Conservation (phyloP, 257 asterid species). For the Linderniella brevidens region DNA sequence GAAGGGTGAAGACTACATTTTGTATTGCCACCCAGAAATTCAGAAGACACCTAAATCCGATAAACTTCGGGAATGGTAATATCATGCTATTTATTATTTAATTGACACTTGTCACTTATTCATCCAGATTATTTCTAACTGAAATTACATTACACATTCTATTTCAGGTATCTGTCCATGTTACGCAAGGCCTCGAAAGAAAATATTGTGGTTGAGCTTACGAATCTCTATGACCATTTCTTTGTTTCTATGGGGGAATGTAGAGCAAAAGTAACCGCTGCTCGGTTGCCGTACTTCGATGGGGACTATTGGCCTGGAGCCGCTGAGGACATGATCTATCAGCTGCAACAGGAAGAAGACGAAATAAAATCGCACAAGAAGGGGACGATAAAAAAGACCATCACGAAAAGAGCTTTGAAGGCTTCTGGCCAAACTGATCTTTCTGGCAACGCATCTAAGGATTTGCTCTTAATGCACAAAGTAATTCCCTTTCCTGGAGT, state of each 20-base stretch:
- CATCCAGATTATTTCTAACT: slow-evolving; percentile 28
- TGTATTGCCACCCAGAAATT: slow-evolving; percentile 99
- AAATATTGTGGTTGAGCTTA: slow-evolving; percentile 68
- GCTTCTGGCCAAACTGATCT: slow-evolving; percentile 87
- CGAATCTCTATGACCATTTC: slow-evolving; percentile 85
- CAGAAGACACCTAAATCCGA: slow-evolving; percentile 98
- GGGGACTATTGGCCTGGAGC: slow-evolving; percentile 99
- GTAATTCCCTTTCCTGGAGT: slow-evolving; percentile 20
- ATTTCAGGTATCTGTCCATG: slow-evolving; percentile 82
- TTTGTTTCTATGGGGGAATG: slow-evolving; percentile 67
- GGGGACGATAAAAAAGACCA: slow-evolving; percentile 50
- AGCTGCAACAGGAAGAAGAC: slow-evolving; percentile 85
- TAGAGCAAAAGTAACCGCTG: slow-evolving; percentile 83
- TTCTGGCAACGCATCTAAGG: slow-evolving; percentile 85
- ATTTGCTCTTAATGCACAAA: slow-evolving; percentile 73
- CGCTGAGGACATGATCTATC: slow-evolving; percentile 88
- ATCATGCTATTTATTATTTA: slow-evolving; percentile 2
- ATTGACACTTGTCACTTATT: too few species aligned
- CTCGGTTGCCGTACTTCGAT: slow-evolving; percentile 92
- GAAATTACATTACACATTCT: neutral
- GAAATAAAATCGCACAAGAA: slow-evolving; percentile 68
- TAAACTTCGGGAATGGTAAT: slow-evolving; percentile 94
- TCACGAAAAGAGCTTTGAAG: slow-evolving; percentile 74
- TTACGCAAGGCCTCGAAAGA: slow-evolving; percentile 78
- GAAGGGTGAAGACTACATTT: slow-evolving; percentile 95